A percentile compares a stretch with the other conserved stretches of the same genome.
Evolutionary conservation across 177 flowering plant genomes (phyloP).

Genomic region (Tripterygium wilfordii): DNA sequence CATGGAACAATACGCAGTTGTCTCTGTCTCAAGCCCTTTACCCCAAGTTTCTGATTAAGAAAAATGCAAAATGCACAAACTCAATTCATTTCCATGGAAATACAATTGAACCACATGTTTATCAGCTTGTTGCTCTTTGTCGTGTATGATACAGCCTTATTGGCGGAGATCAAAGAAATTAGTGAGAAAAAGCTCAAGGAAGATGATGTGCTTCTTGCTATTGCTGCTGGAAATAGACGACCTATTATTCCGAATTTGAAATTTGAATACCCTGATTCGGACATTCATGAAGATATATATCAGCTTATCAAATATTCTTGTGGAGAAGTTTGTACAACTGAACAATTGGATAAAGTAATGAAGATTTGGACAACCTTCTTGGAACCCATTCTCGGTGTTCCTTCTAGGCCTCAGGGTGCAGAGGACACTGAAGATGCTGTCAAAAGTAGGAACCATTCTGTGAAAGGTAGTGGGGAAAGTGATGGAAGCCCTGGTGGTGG

Average conservation of each 20-base stretch:
- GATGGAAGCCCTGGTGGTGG: slow-evolving; percentile 46
- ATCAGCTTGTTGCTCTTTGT: no score
- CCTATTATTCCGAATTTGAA: slow-evolving; percentile 66
- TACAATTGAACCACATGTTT: no score
- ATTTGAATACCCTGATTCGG: slow-evolving; percentile 70
- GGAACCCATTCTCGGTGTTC: slow-evolving; percentile 76
- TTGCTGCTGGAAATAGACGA: slow-evolving; percentile 78
- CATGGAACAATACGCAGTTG: no score
- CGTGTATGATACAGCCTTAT: slow-evolving; percentile 75
- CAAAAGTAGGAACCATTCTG: slow-evolving; percentile 38
- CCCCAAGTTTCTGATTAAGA: no score
- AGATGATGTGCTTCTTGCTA: slow-evolving; percentile 71
- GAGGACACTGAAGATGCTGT: slow-evolving; percentile 69
- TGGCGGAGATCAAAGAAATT: slow-evolving; percentile 88
- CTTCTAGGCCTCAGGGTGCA: slow-evolving; percentile 54
- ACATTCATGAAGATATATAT: slow-evolving; percentile 82
- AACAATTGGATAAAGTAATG: slow-evolving; percentile 85
- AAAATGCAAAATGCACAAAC: no score
- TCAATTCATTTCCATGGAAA: neutral
- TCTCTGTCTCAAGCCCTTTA: no score
- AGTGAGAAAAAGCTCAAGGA: slow-evolving; percentile 75
- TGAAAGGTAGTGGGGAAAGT: slow-evolving; percentile 38
- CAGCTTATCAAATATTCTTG: slow-evolving; percentile 79
- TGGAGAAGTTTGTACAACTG: slow-evolving; percentile 74
- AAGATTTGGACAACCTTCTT: slow-evolving; percentile 83